A percentile compares a stretch with the other conserved stretches of the same genome.
These are phyloP conservation scores for Pestalotiopsis sp. DNA, from an alignment of 2,329 filamentous ascomycete genomes.

Conservation along the genomic window DNA sequence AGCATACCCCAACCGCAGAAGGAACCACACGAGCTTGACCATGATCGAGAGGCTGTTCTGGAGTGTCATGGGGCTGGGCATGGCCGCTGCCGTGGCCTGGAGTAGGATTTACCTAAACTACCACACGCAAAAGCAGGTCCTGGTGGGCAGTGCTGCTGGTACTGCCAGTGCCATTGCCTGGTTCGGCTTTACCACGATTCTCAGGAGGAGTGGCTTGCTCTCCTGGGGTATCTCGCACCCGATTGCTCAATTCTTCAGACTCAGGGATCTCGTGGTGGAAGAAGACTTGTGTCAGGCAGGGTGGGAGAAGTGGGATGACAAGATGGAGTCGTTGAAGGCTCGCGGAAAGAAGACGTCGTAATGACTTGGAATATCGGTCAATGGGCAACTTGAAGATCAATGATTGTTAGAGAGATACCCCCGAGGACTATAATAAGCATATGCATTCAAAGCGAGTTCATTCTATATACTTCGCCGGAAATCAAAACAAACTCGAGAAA, in stretches of 20 bases:
- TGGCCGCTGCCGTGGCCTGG: constrained; percentile 72
- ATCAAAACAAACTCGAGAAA: neutral
- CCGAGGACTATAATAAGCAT: neutral
- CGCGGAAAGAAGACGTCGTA: constrained; percentile 34
- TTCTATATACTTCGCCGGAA: neutral
- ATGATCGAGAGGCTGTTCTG: constrained; percentile 60
- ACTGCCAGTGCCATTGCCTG: constrained; percentile 71
- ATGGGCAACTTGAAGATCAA: neutral
- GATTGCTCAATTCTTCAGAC: constrained; percentile 65
- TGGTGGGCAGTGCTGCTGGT: constrained; percentile 77
- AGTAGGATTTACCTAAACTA: constrained; percentile 92
- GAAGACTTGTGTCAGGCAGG: constrained; percentile 91
- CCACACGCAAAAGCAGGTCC: constrained; percentile 84
- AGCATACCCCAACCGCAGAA: constrained; percentile 35
- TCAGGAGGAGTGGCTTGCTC: constrained; percentile 70
- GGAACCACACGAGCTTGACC: constrained; percentile 58
- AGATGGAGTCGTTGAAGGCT: constrained; percentile 34
- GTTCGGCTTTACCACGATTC: constrained; percentile 72
- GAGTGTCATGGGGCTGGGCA: constrained; percentile 57
- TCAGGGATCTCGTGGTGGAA: constrained; percentile 82
- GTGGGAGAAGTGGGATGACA: constrained; percentile 87
- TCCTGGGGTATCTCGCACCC: constrained; percentile 71
- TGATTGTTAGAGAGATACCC: neutral
- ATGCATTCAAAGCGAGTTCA: neutral
- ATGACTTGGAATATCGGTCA: neutral